phyloP scores from a whole-genome alignment of 441 rosid species.

The Euphorbia celastroides region DNA sequence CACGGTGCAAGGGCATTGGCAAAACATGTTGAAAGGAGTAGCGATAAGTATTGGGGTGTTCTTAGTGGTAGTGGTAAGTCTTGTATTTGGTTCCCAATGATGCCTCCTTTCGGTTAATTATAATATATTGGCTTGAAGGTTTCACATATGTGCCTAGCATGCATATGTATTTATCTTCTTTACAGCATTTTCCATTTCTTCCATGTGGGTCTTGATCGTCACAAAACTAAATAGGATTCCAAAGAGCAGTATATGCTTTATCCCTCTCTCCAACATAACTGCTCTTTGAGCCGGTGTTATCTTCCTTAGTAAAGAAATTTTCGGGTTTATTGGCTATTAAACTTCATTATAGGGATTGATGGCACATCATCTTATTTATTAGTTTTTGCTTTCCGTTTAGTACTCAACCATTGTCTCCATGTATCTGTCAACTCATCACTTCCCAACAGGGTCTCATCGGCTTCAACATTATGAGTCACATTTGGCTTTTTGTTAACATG shows the following conservation, averaged over 20 bases:
- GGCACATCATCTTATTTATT: neutral
- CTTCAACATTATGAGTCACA: neutral
- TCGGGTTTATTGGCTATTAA: too few species aligned
- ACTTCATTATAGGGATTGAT: neutral
- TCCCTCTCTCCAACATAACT: neutral
- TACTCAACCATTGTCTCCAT: neutral
- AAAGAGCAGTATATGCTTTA: neutral
- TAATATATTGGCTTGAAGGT: neutral
- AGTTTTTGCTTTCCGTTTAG: neutral
- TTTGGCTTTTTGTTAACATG: neutral
- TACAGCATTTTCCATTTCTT: neutral
- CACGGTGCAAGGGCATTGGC: slow-evolving; percentile 78
- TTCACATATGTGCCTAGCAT: neutral
- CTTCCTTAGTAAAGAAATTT: neutral
- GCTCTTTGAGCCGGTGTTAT: neutral
- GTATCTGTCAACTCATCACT: neutral
- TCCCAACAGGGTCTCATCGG: neutral
- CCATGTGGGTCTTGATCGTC: neutral
- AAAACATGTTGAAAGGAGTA: slow-evolving; percentile 60
- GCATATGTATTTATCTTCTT: neutral
- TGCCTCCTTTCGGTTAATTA: neutral
- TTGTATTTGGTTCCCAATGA: neutral
- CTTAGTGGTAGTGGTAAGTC: slow-evolving; percentile 60
- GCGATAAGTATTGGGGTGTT: slow-evolving; percentile 52
- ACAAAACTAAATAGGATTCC: neutral